Percentiles rank a stretch among this genome's conserved stretches.
Conservation (phyloP, 352 stramenopile genomes). For the Lagenidium giganteum region DNA sequence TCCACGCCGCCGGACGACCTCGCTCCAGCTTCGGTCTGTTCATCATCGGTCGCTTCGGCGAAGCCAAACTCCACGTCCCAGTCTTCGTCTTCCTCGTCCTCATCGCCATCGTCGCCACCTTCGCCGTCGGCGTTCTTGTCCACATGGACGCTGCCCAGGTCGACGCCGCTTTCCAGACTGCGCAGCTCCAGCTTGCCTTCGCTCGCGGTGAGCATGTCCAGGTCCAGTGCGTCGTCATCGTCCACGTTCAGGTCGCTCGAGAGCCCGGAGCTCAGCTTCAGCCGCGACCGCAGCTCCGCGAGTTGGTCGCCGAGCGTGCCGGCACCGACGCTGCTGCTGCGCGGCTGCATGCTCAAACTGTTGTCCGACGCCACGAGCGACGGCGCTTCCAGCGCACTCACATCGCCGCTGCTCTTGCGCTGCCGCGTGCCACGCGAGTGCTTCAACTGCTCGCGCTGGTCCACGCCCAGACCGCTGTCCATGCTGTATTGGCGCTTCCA, state of each 20-base stretch:
- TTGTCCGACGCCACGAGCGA: conserved; percentile 10
- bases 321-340: conserved; percentile 28
- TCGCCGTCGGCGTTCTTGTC: conserved; percentile 12
- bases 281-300: not conserved
- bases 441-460: no score
- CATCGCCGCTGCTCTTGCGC: conserved; percentile 18
- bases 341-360: conserved; percentile 17
- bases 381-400: not conserved
- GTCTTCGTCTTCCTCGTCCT: conserved; percentile 47
- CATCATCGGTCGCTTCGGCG: conserved; percentile 27
- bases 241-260: conserved; percentile 10
- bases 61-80: conserved; percentile 84
- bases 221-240: conserved; percentile 10
- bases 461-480: no score
- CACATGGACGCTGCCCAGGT: conserved; percentile 11
- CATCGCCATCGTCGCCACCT: conserved; percentile 1
- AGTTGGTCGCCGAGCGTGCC: conserved; percentile 5
- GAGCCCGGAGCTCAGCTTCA: no score
- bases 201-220: no score
- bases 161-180: not conserved
- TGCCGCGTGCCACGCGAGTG: conserved; percentile 20
- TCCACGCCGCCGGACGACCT: conserved; percentile 42
- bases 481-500: conserved; percentile 29
- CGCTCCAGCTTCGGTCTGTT: conserved; percentile 26
- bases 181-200: conserved; percentile 15